These are phyloP conservation scores for Fusarium camptoceras DNA, from an alignment of 2,329 filamentous ascomycete genomes.

Conservation along the genomic window DNA sequence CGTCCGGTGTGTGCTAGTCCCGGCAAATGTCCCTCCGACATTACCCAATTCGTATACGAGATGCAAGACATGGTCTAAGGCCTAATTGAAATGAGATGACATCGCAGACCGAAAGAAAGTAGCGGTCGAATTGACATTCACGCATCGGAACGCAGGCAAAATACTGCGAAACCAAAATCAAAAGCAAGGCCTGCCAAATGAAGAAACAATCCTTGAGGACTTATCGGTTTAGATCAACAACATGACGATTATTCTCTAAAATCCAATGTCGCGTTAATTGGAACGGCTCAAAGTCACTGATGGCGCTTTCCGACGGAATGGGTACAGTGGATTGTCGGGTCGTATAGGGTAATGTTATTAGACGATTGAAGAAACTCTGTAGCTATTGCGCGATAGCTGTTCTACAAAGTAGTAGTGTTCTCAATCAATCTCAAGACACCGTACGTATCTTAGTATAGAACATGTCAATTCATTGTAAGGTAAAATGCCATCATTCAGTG, in stretches of 20 bases:
- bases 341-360: not conserved
- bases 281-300: rapidly evolving
- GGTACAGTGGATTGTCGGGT: not conserved
- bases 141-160: no score
- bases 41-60: not conserved
- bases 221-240: not conserved
- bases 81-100: not conserved
- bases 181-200: no score
- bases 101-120: not conserved
- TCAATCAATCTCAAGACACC: no score
- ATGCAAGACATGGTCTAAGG: not conserved
- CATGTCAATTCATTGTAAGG: no score
- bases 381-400: rapidly evolving
- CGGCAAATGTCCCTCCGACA: not conserved
- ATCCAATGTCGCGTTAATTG: not conserved
- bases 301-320: no score
- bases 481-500: no score
- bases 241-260: rapidly evolving
- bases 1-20: not conserved
- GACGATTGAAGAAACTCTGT: not conserved
- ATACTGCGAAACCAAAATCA: no score
- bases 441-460: no score
- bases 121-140: no score
- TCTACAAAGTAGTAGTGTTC: no score
- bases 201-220: no score